These are phyloP conservation scores for Globisporangium irregulare DNA, from an alignment of 352 stramenopile genomes.

Conservation along the genomic window DNA sequence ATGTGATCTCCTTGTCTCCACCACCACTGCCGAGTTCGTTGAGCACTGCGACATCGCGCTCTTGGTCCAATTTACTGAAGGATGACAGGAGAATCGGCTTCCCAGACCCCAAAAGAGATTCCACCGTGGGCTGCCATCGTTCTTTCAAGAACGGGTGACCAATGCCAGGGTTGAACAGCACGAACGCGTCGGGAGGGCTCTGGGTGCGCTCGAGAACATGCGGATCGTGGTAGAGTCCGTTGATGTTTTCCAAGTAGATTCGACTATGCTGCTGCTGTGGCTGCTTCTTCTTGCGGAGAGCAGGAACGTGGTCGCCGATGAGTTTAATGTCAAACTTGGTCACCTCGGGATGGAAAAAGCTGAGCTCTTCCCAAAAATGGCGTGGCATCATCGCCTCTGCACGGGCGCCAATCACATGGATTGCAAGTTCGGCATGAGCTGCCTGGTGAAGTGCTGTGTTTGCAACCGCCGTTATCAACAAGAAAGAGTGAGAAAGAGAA, in stretches of 20 bases:
- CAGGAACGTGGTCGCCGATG: constrained; percentile 62
- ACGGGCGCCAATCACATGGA: constrained; percentile 66
- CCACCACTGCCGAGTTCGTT: constrained; percentile 24
- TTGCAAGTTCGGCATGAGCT: constrained; percentile 14
- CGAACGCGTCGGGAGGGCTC: constrained; percentile 44
- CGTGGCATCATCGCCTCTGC: constrained; percentile 74
- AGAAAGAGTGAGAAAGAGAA: not conserved
- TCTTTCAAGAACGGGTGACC: constrained; percentile 46
- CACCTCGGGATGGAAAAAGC: constrained; percentile 31
- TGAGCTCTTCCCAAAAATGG: constrained; percentile 65
- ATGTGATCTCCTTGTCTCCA: constrained; percentile 21
- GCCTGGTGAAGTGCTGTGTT: not conserved
- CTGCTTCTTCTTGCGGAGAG: constrained; percentile 26
- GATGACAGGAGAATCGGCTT: constrained; percentile 59
- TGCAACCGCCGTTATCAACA: not conserved
- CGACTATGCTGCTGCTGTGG: constrained; percentile 15
- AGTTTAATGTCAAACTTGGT: constrained; percentile 46
- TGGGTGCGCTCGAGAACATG: constrained; percentile 17
- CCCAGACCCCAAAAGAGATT: constrained; percentile 34
- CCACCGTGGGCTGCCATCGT: constrained; percentile 56
- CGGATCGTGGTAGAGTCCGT: constrained; percentile 53
- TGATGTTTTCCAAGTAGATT: constrained; percentile 40
- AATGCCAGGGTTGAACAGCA: constrained; percentile 73
- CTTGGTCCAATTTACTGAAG: constrained; percentile 60
- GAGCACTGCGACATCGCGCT: constrained; percentile 51